Evolutionary conservation across 306 rosid genomes (phyloP), one percentile per base, ranked within the genome.

Genomic region (Fagus crenata): DNA sequence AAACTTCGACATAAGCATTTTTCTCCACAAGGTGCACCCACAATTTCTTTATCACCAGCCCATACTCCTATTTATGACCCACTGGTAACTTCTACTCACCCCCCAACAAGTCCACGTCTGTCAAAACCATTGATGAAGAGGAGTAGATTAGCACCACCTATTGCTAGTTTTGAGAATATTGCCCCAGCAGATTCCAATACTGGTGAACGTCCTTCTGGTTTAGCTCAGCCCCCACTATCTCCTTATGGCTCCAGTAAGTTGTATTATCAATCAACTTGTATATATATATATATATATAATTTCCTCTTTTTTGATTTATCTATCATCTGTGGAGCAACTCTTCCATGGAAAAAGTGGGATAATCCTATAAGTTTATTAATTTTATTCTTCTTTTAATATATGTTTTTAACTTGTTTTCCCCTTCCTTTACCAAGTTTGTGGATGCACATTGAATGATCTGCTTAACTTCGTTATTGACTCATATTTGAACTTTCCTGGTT

Each of bases 171-270:
- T 67, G 80, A 86, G 80, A 69, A 82, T 75, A 78, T 84, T 54
- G 85, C 97, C 43, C 98, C 98, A 46, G 42, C 80, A 36, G 86
- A 85, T 75, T 83, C 92, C 14, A 35, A 60, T 40, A 78, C 82
- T 78, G 96, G 90, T 53, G 82, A 86, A 51, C 78, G 84, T 65
- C 91, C 94, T 82, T 87, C 91, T 49, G 88, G 84, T 51, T 77
- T 91, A 86, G 78, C 90, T 75, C 90, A 93, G 82, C 93, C 93
- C 3, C 96, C 93, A 14, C 67, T 93, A 74, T 83, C 97, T 72
- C 97, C 95, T 73, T 56, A 82, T 69, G 81, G 53, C 63, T 89
- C 97, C 55, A 78, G 98, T 93, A 86, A 88, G 93, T 83, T 53
- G 1, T 58, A 60, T 61, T 35, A 28, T 35, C 6, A 7, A 41